phyloP scores from a whole-genome alignment of 106 monocot species.

The Platanthera guangdongensis region DNA sequence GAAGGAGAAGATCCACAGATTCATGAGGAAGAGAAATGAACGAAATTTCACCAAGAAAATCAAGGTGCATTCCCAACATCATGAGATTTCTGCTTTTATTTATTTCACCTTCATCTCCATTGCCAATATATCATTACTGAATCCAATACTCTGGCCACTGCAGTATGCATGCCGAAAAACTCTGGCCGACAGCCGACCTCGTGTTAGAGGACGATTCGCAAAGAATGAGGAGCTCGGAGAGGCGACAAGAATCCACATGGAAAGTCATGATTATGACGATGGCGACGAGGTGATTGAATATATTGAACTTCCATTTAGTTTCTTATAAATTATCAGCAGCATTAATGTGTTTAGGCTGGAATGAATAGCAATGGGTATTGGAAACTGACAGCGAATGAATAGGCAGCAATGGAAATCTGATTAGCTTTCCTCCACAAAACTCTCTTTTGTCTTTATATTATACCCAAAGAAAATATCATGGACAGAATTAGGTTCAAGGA shows the following conservation, averaged over 20 bases:
- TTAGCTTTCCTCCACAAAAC: too few relatives aligned
- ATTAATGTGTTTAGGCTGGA: slow-evolving; percentile 9
- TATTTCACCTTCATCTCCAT: too few relatives aligned
- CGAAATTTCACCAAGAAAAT: slow-evolving; percentile 70
- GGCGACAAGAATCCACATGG: neutral
- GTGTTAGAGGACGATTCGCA: slow-evolving; percentile 49
- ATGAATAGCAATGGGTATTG: too few relatives aligned
- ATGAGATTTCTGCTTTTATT: too few relatives aligned
- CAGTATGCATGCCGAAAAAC: slow-evolving; percentile 64
- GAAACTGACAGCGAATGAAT: too few relatives aligned
- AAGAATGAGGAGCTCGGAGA: slow-evolving; percentile 45
- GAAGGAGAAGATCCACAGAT: slow-evolving; percentile 50
- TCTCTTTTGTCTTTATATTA: too few relatives aligned
- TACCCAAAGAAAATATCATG: too few relatives aligned
- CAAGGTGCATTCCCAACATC: slow-evolving; percentile 26
- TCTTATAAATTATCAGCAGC: neutral
- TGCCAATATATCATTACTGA: neutral
- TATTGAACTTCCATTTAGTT: neutral
- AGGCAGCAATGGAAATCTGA: too few relatives aligned
- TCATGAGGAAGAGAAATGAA: slow-evolving; percentile 47
- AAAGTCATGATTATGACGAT: slow-evolving; percentile 24
- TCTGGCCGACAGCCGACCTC: slow-evolving; percentile 43
- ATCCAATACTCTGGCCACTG: neutral
- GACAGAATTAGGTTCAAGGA: too few relatives aligned
- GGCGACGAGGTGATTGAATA: slow-evolving; percentile 28